phyloP scores from a whole-genome alignment of 257 asterid genomes.

The Primulina huaijiensis region DNA sequence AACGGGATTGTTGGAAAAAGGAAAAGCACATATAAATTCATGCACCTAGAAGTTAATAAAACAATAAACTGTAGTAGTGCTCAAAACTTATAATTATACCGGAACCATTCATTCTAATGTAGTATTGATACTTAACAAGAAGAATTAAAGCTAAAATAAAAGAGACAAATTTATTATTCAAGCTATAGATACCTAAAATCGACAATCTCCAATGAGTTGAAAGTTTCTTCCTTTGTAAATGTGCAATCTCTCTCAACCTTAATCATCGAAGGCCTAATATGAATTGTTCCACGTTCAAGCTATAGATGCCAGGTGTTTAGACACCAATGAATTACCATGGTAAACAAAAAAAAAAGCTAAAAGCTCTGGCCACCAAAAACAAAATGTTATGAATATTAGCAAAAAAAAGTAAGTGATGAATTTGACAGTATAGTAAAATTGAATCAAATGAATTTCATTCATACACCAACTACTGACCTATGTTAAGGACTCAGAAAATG shows the following conservation, averaged over 20 bases:
- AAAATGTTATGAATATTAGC: too few species aligned
- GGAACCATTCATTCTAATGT: slow-evolving; percentile 15
- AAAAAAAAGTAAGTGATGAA: too few species aligned
- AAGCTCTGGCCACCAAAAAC: slow-evolving; percentile 15
- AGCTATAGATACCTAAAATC: slow-evolving; percentile 47
- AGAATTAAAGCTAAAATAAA: neutral
- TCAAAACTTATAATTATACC: neutral
- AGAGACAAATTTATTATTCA: slow-evolving; percentile 9
- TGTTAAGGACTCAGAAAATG: too few species aligned
- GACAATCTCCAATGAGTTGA: slow-evolving; percentile 70
- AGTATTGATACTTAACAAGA: slow-evolving; percentile 17
- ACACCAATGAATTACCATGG: neutral
- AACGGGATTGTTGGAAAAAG: too few species aligned
- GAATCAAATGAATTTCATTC: too few species aligned
- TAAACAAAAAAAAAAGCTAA: slow-evolving; percentile 8
- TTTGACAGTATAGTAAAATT: too few species aligned
- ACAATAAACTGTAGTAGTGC: neutral
- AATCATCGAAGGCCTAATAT: slow-evolving; percentile 80
- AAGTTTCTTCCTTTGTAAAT: slow-evolving; percentile 25
- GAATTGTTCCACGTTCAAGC: slow-evolving; percentile 64
- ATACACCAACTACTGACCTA: too few species aligned
- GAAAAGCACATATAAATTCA: neutral
- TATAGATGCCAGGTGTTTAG: slow-evolving; percentile 26
- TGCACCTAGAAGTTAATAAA: neutral
- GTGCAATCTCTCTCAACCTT: slow-evolving; percentile 57